Evolutionary conservation across 495 filamentous ascomycete genomes (phyloP), one percentile per base, ranked within the genome.

Genomic region (Mycothermus thermophilus): DNA sequence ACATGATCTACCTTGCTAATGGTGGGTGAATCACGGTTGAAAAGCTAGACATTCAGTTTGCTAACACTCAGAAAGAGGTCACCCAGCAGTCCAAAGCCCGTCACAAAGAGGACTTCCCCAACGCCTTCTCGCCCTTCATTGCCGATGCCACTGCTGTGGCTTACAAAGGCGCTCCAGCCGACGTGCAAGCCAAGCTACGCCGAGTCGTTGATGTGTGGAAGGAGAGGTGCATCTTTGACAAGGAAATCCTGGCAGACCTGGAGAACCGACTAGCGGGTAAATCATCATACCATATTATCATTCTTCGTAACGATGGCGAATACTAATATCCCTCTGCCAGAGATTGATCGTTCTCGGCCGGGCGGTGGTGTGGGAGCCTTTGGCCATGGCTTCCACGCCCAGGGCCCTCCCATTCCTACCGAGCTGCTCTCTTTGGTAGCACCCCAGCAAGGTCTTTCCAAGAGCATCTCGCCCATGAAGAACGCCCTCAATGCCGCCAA

Each of bases 121-220:
- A 79, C 18, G 86, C 90, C 4, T 95, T 93, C 55, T 79, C 83
- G 3, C 84, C 86, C 7, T 74, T 93, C 46, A 80, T 97, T 36
- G 83, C 77, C 2, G 92, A 96, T 48, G 87, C 84, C 7, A 79
- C 77, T 7, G 68, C 80, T 17, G 63, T 67, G 7, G 85, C 92
- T 33, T 96, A 95, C 58, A 90, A 83, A 58, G 83, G 87, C 20
- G 71, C 86, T 9, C 71, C 79, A 18, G 65, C 71, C 29, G 86
- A 95, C 33, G 72, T 93, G 17, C 87, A 94, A 50, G 68, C 77
- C 41, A 94, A 93, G 57, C 63, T 99, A 8, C 69, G 77, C 30
- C 74, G 90, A 15, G 87, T 95, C 8, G 72, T 96, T 5, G 86
- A 96, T 48, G 90, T 96, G 2, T 96, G 90, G 92, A 75, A 79